Evolutionary conservation across 768 basidiomycete species (phyloP).

Genomic region (Glaciozyma martinii): DNA sequence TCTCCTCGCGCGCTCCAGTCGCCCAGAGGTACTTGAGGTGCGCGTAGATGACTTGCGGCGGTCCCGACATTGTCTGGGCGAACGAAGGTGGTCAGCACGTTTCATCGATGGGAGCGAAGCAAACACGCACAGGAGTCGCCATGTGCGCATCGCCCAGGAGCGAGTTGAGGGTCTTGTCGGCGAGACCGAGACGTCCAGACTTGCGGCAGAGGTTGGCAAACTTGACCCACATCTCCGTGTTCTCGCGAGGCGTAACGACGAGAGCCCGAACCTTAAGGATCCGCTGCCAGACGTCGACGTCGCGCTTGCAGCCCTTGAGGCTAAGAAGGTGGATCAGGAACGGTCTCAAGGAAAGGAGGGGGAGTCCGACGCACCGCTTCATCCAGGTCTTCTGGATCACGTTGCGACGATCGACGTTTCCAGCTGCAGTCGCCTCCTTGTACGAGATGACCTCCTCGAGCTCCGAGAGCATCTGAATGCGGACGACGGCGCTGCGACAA

Average conservation of each 20-base stretch:
- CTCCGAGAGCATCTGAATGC: constrained; percentile 96
- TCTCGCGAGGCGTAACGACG: constrained; percentile 84
- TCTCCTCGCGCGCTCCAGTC: constrained; percentile 64
- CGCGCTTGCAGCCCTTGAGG: constrained; percentile 89
- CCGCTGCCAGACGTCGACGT: constrained; percentile 98
- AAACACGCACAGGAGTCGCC: constrained; percentile 7
- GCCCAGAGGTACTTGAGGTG: constrained; percentile 96
- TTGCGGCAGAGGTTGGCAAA: constrained; percentile 96
- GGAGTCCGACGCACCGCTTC: constrained; percentile 56
- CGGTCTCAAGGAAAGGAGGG: not conserved
- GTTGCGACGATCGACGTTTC: constrained; percentile 84
- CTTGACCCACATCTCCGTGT: constrained; percentile 97
- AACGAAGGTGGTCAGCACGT: not conserved
- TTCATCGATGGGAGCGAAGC: not conserved
- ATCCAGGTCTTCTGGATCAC: constrained; percentile 94
- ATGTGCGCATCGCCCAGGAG: constrained; percentile 54
- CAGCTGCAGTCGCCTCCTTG: constrained; percentile 66
- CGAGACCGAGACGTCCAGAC: constrained; percentile 83
- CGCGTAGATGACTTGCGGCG: constrained; percentile 91
- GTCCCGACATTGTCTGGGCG: constrained; percentile 51
- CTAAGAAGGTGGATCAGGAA: constrained; percentile 43
- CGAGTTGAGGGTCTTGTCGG: constrained; percentile 93
- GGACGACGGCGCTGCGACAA: constrained; percentile 69
- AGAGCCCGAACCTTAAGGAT: constrained; percentile 91
- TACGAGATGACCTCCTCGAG: constrained; percentile 94